Evolutionary conservation across 2,329 filamentous ascomycete species (phyloP).

Genomic region (Macrophomina tecta): DNA sequence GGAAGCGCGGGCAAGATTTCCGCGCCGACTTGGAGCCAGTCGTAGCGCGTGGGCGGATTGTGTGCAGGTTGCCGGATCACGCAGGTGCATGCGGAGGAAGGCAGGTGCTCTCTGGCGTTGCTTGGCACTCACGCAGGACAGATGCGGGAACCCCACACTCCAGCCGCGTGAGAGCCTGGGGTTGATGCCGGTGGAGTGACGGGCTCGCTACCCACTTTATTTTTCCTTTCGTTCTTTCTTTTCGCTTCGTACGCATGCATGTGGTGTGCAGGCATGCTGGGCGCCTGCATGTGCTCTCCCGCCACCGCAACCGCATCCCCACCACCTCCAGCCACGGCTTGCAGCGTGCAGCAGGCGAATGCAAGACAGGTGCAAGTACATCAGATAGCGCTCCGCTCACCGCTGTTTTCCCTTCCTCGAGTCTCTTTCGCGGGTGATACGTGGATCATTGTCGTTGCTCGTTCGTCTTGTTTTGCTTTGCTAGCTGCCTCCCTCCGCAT

Average conservation of each 20-base stretch:
- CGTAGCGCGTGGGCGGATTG: neutral
- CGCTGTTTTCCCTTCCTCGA: neutral
- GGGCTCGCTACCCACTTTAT: slow-evolving; percentile 3
- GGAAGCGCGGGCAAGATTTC: neutral
- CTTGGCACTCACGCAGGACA: neutral
- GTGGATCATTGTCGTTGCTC: slow-evolving; percentile 1
- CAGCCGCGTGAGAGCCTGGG: neutral
- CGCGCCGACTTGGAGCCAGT: slow-evolving; percentile 2
- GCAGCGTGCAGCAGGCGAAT: slow-evolving; percentile 2
- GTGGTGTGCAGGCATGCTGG: neutral
- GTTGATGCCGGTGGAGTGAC: slow-evolving; percentile 12
- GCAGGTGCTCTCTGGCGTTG: neutral
- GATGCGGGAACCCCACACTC: slow-evolving; percentile 1
- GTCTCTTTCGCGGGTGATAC: neutral
- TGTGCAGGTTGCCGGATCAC: slow-evolving; percentile 6
- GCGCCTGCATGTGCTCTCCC: neutral
- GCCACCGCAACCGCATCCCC: neutral
- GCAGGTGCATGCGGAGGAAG: slow-evolving; percentile 7
- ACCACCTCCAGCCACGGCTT: neutral
- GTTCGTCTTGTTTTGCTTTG: neutral
- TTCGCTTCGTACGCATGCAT: neutral
- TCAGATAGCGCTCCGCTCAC: neutral
- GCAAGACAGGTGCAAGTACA: slow-evolving; percentile 9
- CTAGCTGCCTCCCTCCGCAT: neutral
- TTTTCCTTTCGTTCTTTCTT: neutral